Conservation (phyloP, 2,329 filamentous ascomycete genomes). For the Arthrobotrys pseudoclavata region DNA sequence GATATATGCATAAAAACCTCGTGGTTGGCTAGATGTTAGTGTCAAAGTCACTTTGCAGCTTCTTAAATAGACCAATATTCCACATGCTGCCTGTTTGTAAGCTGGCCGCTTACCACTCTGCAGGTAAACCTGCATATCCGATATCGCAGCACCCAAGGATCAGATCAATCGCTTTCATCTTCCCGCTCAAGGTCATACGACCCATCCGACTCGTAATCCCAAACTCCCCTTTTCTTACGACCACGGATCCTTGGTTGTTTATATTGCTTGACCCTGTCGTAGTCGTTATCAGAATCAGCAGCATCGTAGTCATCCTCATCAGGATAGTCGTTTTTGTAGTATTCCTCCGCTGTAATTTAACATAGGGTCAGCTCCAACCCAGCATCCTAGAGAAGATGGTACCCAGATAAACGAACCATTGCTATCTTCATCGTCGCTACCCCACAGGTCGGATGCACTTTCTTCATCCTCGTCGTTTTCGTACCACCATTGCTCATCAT, state of each 20-base stretch:
- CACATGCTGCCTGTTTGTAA: slow-evolving; percentile 5
- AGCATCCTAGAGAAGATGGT: slow-evolving; percentile 13
- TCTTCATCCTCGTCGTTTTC: slow-evolving; percentile 63
- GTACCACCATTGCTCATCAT: slow-evolving; percentile 64
- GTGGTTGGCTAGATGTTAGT: slow-evolving; percentile 29
- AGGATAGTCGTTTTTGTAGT: slow-evolving; percentile 64
- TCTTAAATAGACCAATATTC: slow-evolving; percentile 47
- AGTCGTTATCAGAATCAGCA: slow-evolving; percentile 61
- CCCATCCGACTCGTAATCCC: slow-evolving; percentile 55
- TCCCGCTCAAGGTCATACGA: slow-evolving; percentile 58
- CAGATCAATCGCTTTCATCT: slow-evolving; percentile 53
- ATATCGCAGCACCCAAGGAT: slow-evolving; percentile 32
- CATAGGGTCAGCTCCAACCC: slow-evolving; percentile 14
- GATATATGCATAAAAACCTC: slow-evolving; percentile 26
- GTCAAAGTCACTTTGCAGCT: slow-evolving; percentile 34
- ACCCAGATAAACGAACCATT: slow-evolving; percentile 59
- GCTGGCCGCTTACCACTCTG: slow-evolving; percentile 16
- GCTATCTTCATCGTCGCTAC: slow-evolving; percentile 63
- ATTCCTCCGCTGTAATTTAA: slow-evolving; percentile 62
- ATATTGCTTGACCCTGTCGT: slow-evolving; percentile 41
- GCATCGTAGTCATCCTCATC: slow-evolving; percentile 61
- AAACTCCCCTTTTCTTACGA: slow-evolving; percentile 57
- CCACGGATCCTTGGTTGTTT: slow-evolving; percentile 47
- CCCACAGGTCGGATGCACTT: slow-evolving; percentile 61
- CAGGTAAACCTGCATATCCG: slow-evolving; percentile 24